Conservation (phyloP, 345 rosid genomes). For the Cardamine chenopodiifolia region DNA sequence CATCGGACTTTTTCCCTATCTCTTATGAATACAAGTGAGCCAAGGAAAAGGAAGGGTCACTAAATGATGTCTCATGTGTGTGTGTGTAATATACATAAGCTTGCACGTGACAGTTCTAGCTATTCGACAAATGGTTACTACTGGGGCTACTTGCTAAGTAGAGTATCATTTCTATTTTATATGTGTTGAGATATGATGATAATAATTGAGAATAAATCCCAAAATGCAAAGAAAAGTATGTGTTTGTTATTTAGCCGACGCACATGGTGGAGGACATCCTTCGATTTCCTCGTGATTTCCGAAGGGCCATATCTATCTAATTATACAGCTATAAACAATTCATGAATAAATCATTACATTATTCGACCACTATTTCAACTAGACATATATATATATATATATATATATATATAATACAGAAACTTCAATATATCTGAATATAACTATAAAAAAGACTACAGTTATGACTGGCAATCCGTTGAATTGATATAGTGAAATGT, state of each 20-base stretch:
- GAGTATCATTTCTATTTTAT: conserved; percentile 24
- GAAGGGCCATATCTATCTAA: conserved; percentile 13
- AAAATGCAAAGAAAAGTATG: conserved; percentile 38
- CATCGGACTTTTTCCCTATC: too few species aligned
- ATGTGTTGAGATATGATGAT: conserved; percentile 27
- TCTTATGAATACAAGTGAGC: too few species aligned
- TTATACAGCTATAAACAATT: not conserved
- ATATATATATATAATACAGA: not conserved
- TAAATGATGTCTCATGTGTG: not conserved
- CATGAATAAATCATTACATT: conserved; percentile 8
- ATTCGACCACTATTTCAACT: not conserved
- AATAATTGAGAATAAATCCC: conserved; percentile 29
- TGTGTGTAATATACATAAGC: conserved; percentile 15
- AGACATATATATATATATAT: not conserved
- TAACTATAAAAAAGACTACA: not conserved
- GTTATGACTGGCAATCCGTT: not conserved
- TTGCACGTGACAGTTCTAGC: conserved; percentile 37
- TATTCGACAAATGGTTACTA: conserved; percentile 37
- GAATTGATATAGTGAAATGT: not conserved
- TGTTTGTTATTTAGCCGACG: conserved; percentile 40
- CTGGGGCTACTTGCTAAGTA: conserved; percentile 28
- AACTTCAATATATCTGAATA: not conserved
- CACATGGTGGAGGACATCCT: conserved; percentile 43
- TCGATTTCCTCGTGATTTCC: conserved; percentile 47
- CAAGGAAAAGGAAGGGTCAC: too few species aligned